A percentile compares a stretch with the other conserved stretches of the same genome.
phyloP scores from a whole-genome alignment of 2,329 filamentous ascomycete species.

The Ceratocystis destructans region DNA sequence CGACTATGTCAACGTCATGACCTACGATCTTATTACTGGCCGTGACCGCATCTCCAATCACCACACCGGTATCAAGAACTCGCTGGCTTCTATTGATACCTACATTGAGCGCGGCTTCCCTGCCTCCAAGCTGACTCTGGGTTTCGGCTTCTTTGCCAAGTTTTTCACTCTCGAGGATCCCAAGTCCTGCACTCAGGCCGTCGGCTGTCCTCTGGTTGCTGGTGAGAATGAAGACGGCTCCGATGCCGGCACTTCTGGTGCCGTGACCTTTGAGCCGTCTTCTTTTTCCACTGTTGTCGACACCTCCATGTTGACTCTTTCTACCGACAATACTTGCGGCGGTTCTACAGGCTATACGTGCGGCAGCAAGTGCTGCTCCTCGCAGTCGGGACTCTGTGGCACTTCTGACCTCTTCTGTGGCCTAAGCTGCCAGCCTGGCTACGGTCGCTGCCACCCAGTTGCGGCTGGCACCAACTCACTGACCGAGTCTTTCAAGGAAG shows the following conservation, averaged over 20 bases:
- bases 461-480: no score
- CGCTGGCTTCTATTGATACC: slow-evolving; percentile 40
- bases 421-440: no score
- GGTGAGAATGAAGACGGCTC: slow-evolving; percentile 29
- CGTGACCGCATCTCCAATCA: slow-evolving; percentile 50
- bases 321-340: no score
- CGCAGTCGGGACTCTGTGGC: no score
- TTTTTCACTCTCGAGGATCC: slow-evolving; percentile 39
- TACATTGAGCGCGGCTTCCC: slow-evolving; percentile 45
- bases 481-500: slow-evolving; percentile 40
- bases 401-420: no score
- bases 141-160: slow-evolving; percentile 54
- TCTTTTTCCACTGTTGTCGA: neutral
- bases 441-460: no score
- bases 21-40: slow-evolving; percentile 57
- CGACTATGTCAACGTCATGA: slow-evolving; percentile 58
- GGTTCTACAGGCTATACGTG: no score
- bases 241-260: neutral
- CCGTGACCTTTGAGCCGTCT: neutral
- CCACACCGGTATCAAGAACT: slow-evolving; percentile 46
- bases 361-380: no score
- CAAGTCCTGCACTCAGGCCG: slow-evolving; percentile 29
- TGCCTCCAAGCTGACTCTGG: slow-evolving; percentile 43
- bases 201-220: slow-evolving; percentile 41
- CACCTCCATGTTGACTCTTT: no score